phyloP scores from a whole-genome alignment of 805 yeast genomes.

The Yamadazyma kitorensis region DNA sequence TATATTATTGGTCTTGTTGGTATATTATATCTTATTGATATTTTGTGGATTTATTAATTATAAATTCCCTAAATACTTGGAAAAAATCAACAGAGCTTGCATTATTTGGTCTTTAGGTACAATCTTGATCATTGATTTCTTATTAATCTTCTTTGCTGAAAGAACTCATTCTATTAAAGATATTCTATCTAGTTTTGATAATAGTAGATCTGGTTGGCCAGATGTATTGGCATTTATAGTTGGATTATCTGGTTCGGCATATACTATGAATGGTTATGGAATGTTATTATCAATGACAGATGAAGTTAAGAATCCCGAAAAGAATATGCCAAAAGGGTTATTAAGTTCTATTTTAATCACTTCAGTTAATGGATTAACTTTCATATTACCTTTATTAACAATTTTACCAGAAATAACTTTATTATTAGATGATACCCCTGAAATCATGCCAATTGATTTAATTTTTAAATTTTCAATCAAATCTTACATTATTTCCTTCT shows the following conservation, averaged over 20 bases:
- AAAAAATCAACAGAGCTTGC: slow-evolving; percentile 61
- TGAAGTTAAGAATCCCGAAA: slow-evolving; percentile 75
- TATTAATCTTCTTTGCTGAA: slow-evolving; percentile 56
- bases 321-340: slow-evolving; percentile 71
- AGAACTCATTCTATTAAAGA: slow-evolving; percentile 57
- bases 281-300: slow-evolving; percentile 79
- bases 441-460: slow-evolving; percentile 74
- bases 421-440: slow-evolving; percentile 56
- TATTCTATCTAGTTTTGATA: slow-evolving; percentile 66
- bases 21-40: slow-evolving; percentile 54
- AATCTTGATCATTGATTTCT: slow-evolving; percentile 61
- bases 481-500: slow-evolving; percentile 64
- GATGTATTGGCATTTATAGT: slow-evolving; percentile 66
- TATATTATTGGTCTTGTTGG: slow-evolving; percentile 51
- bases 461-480: slow-evolving; percentile 70
- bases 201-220: slow-evolving; percentile 75
- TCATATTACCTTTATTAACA: slow-evolving; percentile 67
- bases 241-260: slow-evolving; percentile 75
- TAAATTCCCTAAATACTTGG: slow-evolving; percentile 57
- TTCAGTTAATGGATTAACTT: slow-evolving; percentile 65
- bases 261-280: slow-evolving; percentile 81
- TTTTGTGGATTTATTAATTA: slow-evolving; percentile 63
- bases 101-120: slow-evolving; percentile 77
- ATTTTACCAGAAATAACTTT: slow-evolving; percentile 65
- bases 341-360: slow-evolving; percentile 62